These are phyloP conservation scores for Magnusiomyces tetraspermus DNA, from an alignment of 1,139 yeast species.

Conservation along the genomic window DNA sequence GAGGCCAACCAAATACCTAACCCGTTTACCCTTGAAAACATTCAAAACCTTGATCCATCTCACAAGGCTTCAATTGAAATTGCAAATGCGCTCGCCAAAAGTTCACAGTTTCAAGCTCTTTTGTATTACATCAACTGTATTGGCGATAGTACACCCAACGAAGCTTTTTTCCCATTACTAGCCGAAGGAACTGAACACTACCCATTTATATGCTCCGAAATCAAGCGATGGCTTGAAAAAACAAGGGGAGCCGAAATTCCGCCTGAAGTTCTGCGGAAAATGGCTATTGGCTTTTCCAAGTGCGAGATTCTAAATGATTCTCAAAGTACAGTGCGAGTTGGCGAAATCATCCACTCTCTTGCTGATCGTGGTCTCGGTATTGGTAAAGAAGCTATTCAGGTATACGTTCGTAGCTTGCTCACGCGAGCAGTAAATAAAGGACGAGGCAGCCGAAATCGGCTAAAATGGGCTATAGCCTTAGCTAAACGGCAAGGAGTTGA, in stretches of 20 bases:
- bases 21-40: too few species aligned
- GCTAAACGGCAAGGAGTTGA: neutral
- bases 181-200: neutral
- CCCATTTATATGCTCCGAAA: neutral
- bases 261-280: neutral
- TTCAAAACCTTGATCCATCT: neutral
- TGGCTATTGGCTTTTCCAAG: conserved; percentile 1
- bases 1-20: too few species aligned
- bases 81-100: too few species aligned
- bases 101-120: too few species aligned
- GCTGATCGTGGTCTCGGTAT: neutral
- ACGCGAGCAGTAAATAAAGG: neutral
- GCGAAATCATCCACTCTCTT: neutral
- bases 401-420: conserved; percentile 1
- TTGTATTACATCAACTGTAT: neutral
- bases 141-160: neutral
- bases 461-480: neutral
- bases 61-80: neutral
- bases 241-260: neutral
- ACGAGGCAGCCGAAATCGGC: conserved; percentile 3
- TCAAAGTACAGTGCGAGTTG: neutral
- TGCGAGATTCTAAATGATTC: neutral
- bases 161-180: neutral
- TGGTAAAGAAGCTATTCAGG: neutral
- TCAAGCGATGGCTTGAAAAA: neutral